A percentile compares a stretch with the other conserved stretches of the same genome.
Evolutionary conservation across 2,329 filamentous ascomycete species (phyloP).

Genomic region (Stachybotrys chlorohalonatus): DNA sequence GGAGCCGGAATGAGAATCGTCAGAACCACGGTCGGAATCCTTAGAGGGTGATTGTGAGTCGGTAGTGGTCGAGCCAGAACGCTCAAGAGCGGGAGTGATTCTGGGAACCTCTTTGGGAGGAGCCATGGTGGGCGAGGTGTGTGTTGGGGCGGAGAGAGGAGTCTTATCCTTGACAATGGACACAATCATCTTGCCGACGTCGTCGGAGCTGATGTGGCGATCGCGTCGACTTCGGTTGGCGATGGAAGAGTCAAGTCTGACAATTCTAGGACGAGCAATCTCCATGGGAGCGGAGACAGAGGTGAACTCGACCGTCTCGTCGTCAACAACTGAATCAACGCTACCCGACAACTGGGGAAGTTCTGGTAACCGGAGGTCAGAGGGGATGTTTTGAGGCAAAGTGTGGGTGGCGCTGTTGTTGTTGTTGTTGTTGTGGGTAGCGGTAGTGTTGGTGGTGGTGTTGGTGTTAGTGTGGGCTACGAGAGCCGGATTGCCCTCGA

Average conservation of each 20-base stretch:
- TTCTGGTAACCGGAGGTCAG: slow-evolving; percentile 34
- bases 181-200: slow-evolving; percentile 88
- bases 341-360: slow-evolving; percentile 69
- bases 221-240: slow-evolving; percentile 67
- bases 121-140: slow-evolving; percentile 19
- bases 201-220: slow-evolving; percentile 85
- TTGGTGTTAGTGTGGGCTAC: slow-evolving; percentile 23
- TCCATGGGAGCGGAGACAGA: slow-evolving; percentile 46
- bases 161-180: slow-evolving; percentile 84
- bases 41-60: slow-evolving; percentile 43
- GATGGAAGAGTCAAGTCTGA: slow-evolving; percentile 61
- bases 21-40: slow-evolving; percentile 40
- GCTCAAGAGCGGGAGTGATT: slow-evolving; percentile 23
- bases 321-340: slow-evolving; percentile 65
- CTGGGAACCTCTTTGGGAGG: slow-evolving; percentile 32
- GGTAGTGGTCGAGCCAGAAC: slow-evolving; percentile 35
- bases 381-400: slow-evolving; percentile 40
- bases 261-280: slow-evolving; percentile 57
- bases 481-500: slow-evolving; percentile 46
- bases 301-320: slow-evolving; percentile 53
- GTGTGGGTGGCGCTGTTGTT: slow-evolving; percentile 26
- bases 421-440: slow-evolving; percentile 8
- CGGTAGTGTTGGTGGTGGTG: slow-evolving; percentile 4
- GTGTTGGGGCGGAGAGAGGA: slow-evolving; percentile 36
- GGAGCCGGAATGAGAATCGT: slow-evolving; percentile 18